phyloP scores from a whole-genome alignment of 2,329 filamentous ascomycete genomes.

The Lasiodiplodia sp. region DNA sequence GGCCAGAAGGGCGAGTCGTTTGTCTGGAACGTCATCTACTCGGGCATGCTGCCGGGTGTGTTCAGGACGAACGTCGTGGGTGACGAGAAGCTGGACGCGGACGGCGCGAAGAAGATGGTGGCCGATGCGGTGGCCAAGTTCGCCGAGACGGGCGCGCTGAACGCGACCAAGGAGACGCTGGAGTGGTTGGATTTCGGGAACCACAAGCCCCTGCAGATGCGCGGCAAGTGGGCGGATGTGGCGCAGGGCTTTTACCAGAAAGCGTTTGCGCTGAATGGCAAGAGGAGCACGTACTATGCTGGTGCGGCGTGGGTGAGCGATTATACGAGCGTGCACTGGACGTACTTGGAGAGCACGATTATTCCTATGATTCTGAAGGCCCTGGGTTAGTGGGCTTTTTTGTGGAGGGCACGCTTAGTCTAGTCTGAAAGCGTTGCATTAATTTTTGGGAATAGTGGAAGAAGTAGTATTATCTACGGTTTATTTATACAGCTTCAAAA shows the following conservation, averaged over 20 bases:
- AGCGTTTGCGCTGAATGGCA: slow-evolving; percentile 38
- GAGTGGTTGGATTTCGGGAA: slow-evolving; percentile 31
- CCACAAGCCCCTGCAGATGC: slow-evolving; percentile 40
- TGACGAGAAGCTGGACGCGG: neutral
- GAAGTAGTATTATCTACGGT: too few relatives aligned
- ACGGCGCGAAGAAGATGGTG: neutral
- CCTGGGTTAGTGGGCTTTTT: neutral
- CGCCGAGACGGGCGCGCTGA: neutral
- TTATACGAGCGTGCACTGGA: slow-evolving; percentile 17
- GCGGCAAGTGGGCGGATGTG: slow-evolving; percentile 36
- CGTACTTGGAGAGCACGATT: slow-evolving; percentile 2
- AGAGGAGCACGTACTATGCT: slow-evolving; percentile 38
- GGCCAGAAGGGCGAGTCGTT: neutral
- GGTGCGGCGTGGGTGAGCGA: slow-evolving; percentile 39
- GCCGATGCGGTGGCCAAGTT: neutral
- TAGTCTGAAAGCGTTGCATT: too few relatives aligned
- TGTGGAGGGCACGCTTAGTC: too few relatives aligned
- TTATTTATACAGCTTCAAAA: too few relatives aligned
- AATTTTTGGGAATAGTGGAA: too few relatives aligned
- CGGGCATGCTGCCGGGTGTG: slow-evolving; percentile 32
- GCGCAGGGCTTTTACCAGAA: slow-evolving; percentile 38
- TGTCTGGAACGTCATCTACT: slow-evolving; percentile 22
- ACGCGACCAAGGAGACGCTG: slow-evolving; percentile 27
- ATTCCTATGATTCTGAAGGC: slow-evolving; percentile 1
- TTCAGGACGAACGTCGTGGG: slow-evolving; percentile 35